phyloP scores from a whole-genome alignment of 2,329 filamentous ascomycete genomes.

The Aspergillus calidoustus region DNA sequence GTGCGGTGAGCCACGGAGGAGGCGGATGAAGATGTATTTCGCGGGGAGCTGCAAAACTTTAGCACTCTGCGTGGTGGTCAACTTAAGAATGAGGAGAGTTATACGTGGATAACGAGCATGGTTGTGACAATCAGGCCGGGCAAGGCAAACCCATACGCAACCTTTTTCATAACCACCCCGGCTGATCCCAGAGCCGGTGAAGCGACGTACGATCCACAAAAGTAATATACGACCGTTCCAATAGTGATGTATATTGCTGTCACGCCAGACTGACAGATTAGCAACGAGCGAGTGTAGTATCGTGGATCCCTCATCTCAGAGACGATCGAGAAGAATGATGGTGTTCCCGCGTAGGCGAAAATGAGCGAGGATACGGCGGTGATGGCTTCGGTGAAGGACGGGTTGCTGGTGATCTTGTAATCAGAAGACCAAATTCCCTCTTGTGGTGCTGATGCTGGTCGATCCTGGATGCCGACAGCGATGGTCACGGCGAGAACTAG shows the following conservation, averaged over 20 bases:
- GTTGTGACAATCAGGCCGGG: slow-evolving; percentile 38
- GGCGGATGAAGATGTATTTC: slow-evolving; percentile 31
- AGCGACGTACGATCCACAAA: slow-evolving; percentile 52
- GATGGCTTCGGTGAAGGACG: slow-evolving; percentile 34
- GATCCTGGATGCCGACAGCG: slow-evolving; percentile 38
- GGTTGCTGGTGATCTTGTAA: slow-evolving; percentile 31
- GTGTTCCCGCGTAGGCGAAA: slow-evolving; percentile 34
- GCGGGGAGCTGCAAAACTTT: slow-evolving; percentile 20
- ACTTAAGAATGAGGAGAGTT: background rate
- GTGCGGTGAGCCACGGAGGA: slow-evolving; percentile 29
- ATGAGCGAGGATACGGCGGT: slow-evolving; percentile 36
- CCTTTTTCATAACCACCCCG: slow-evolving; percentile 48
- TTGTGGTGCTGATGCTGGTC: slow-evolving; percentile 39
- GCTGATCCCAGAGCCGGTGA: slow-evolving; percentile 55
- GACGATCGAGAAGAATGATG: slow-evolving; percentile 41
- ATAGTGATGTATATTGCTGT: slow-evolving; percentile 41
- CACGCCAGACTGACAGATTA: slow-evolving; percentile 38
- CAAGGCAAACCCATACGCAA: slow-evolving; percentile 50
- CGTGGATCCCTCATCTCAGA: slow-evolving; percentile 45
- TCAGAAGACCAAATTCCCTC: slow-evolving; percentile 34
- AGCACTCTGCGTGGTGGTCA: background rate
- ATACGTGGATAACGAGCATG: slow-evolving; percentile 28
- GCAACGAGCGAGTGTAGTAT: slow-evolving; percentile 37
- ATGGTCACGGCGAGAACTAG: slow-evolving; percentile 31
- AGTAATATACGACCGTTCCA: slow-evolving; percentile 51